Evolutionary conservation across 371 early-diverging fungal genomes (phyloP), one percentile per base, ranked within the genome.

Genomic region (Lichtheimia ornata): DNA sequence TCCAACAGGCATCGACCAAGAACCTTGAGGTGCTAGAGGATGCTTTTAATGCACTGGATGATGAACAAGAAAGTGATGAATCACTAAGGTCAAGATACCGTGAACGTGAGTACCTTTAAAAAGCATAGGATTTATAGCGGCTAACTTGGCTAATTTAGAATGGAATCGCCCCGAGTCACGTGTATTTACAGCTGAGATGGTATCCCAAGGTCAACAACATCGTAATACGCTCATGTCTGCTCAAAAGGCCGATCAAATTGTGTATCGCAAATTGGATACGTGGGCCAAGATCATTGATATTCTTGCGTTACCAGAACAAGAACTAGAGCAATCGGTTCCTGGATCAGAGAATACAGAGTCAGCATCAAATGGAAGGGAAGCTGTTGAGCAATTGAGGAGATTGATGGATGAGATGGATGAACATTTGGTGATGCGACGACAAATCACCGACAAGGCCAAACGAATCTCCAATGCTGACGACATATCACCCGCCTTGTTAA

Each of bases 41-140:
- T 22, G 78, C 82, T 2, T 84, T 91, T 50, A 77, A 79, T 59
- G 82, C 84, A 5, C 72, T 94, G n/a, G 88, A 90, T 58, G 84
- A 88, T 49, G 94, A 94, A 63, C 83, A 83, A 13, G 83, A 79
- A 15, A 83, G 86, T 25, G 94, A 94, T 67, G 84, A 86, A 51
- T 70, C 70, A 6, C 66, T 85, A 45, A 67, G 90, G 45, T 67
- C 68, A 5, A 77, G 74, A 35, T 85, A 81, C 64, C 59, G 73
- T 22, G 68, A 69, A 41, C 69, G 84, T 77, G 62, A 70, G 54
- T 40, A 44, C 9, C 14, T 24, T 55, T 7, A 3, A 53, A 11
- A n/a, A n/a, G 14, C 4, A 25, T 35, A 17, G 50, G 41, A 22
- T 15, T 15, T 18, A 5, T 60, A 9, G 11, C 9, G 9, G 35